Evolutionary conservation across 768 basidiomycete species (phyloP), one percentile per base, ranked within the genome.

Genomic region (Rhodotorula taiwanensis): DNA sequence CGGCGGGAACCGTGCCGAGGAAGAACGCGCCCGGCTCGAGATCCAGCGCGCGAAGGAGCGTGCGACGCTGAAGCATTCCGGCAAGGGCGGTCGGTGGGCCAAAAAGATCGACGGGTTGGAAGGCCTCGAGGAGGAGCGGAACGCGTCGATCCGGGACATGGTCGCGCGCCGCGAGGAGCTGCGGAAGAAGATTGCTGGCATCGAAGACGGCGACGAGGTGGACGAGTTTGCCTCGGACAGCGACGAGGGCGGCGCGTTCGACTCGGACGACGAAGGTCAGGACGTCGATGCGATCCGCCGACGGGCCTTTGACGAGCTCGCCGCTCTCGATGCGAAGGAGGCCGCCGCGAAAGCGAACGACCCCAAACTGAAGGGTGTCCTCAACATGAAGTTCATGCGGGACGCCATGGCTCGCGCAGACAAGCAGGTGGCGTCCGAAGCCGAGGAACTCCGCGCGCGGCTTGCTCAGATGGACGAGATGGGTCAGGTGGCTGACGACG

Each of bases 321-420:
- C 79, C 27, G 71, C 74, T 36, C 70, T 88, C 48, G 79, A 82
- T 27, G 73, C 74, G 15, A 76, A 79, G 39, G 79, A 74, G 21
- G 63, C 72, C 18, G 74, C 72, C 10, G 67, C 64, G 5, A 72
- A 70, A 34, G 69, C 58, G 11, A 49, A 58, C 31, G 77, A 74
- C 27, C 76, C 77, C 72, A 82, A 82, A 70, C 76, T 79, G 52
- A 87, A 86, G 76, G 83, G 87, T 64, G 81, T 97, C 15, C 87
- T 95, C 74, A 81, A 83, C 67, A 97, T 98, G 95, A 97, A 95
- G 77, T 99, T 98, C 77, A 99, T 99, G 94, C 86, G 87, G 75
- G 86, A 92, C 50, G 93, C 90, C 0, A 84, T 87, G 78, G 83
- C 82, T 8, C 80, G 89, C 67, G 81, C 85, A 59, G 77, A 81